Conservation (phyloP, 2,329 filamentous ascomycete species). For the Cytospora schulzeri region DNA sequence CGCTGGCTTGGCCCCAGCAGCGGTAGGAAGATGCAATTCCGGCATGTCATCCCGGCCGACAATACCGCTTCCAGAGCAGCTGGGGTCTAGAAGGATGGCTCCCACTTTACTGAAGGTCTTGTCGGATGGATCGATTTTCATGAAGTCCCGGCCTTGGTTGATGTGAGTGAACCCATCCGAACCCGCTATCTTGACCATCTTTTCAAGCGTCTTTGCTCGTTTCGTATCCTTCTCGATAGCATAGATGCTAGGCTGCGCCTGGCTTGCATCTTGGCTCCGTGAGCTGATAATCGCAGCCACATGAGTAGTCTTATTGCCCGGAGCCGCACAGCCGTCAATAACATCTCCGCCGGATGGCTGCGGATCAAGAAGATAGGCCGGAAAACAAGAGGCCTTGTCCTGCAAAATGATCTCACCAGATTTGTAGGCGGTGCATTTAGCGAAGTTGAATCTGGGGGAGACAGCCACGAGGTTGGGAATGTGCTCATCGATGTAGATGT, state of each 20-base stretch:
- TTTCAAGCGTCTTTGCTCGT: conserved; percentile 74
- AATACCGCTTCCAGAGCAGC: conserved; percentile 94
- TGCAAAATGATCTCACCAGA: conserved; percentile 84
- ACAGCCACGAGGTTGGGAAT: conserved; percentile 84
- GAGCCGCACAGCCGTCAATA: conserved; percentile 92
- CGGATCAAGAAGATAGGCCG: conserved; percentile 81
- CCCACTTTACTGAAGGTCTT: conserved; percentile 69
- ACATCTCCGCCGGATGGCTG: conserved; percentile 69
- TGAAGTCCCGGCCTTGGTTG: conserved; percentile 76
- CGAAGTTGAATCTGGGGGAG: conserved; percentile 70
- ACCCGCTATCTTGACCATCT: conserved; percentile 81
- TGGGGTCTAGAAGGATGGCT: conserved; percentile 85
- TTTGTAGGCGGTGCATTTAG: conserved; percentile 71
- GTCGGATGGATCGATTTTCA: conserved; percentile 69
- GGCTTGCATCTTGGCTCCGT: conserved; percentile 40
- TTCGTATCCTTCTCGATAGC: conserved; percentile 77
- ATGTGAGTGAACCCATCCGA: conserved; percentile 68
- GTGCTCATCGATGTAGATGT: conserved; percentile 74
- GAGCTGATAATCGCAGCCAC: conserved; percentile 71
- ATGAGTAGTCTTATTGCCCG: conserved; percentile 97
- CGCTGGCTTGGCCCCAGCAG: conserved; percentile 29
- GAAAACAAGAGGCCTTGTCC: conserved; percentile 96
- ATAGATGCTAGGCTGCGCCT: conserved; percentile 56
- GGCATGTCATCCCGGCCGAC: conserved; percentile 83
- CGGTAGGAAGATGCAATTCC: conserved; percentile 60